These are phyloP conservation scores for Penicillium sp. DNA, from an alignment of 2,329 filamentous ascomycete species.

Conservation along the genomic window DNA sequence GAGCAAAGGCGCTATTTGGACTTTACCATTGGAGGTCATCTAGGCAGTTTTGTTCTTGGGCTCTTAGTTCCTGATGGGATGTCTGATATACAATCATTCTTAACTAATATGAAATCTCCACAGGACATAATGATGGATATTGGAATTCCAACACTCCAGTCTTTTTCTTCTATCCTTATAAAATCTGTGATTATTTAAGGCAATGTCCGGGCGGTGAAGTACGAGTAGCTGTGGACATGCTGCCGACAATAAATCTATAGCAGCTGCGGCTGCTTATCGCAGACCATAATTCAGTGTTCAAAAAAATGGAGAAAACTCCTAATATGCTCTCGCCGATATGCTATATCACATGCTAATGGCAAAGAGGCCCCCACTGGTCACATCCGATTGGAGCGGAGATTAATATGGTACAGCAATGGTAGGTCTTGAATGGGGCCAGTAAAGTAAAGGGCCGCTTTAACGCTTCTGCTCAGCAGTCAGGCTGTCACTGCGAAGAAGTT, in stretches of 20 bases:
- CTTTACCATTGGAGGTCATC: neutral
- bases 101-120: too few species aligned
- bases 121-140: too few species aligned
- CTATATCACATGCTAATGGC: slow-evolving; percentile 8
- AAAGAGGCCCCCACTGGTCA: slow-evolving; percentile 1
- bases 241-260: neutral
- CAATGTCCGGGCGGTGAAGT: too few species aligned
- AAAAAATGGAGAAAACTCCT: slow-evolving; percentile 4
- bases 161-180: too few species aligned
- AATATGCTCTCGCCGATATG: slow-evolving; percentile 9
- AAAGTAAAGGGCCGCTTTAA: neutral
- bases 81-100: too few species aligned
- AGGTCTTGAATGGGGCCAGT: neutral
- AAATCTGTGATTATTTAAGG: too few species aligned
- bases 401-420: slow-evolving; percentile 14
- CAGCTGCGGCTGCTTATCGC: neutral
- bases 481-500: slow-evolving; percentile 61
- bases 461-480: slow-evolving; percentile 65
- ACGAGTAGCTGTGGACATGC: neutral
- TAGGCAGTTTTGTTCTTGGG: neutral
- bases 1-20: neutral
- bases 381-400: slow-evolving; percentile 10
- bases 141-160: too few species aligned
- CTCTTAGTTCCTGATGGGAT: neutral
- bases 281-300: neutral